phyloP scores from a whole-genome alignment of 345 rosid genomes.

The Eucalyptus globulus region DNA sequence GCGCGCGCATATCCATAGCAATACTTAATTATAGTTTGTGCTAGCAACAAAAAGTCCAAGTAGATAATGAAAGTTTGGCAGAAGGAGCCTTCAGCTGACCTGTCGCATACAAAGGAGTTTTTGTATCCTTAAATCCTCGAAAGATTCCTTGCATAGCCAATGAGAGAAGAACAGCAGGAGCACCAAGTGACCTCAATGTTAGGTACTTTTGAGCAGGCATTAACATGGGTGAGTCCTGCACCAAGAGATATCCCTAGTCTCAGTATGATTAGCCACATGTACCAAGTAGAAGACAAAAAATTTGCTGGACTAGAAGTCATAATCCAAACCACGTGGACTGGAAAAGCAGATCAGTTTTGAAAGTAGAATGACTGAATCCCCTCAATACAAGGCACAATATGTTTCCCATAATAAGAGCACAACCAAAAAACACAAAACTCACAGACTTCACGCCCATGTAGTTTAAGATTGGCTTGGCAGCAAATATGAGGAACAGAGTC shows the following conservation, averaged over 20 bases:
- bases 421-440: slow-evolving; percentile 1
- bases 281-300: background rate
- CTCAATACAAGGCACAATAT: background rate
- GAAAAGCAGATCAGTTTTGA: background rate
- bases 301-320: background rate
- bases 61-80: background rate
- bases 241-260: background rate
- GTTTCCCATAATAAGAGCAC: background rate
- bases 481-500: slow-evolving; percentile 60
- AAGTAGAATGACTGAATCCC: background rate
- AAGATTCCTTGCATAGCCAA: slow-evolving; percentile 56
- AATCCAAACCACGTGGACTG: background rate
- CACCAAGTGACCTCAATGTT: slow-evolving; percentile 49
- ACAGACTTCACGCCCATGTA: slow-evolving; percentile 87
- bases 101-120: slow-evolving; percentile 34
- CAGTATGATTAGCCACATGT: background rate
- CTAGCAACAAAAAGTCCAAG: background rate
- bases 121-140: slow-evolving; percentile 55
- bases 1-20: background rate
- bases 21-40: background rate
- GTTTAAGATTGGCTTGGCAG: slow-evolving; percentile 61
- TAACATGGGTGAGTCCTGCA: slow-evolving; percentile 59
- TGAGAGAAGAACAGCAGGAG: slow-evolving; percentile 51
- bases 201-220: slow-evolving; percentile 39
- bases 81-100: background rate